These are phyloP conservation scores for Cordyceps farinosa DNA, from an alignment of 2,329 filamentous ascomycete genomes.

Conservation along the genomic window DNA sequence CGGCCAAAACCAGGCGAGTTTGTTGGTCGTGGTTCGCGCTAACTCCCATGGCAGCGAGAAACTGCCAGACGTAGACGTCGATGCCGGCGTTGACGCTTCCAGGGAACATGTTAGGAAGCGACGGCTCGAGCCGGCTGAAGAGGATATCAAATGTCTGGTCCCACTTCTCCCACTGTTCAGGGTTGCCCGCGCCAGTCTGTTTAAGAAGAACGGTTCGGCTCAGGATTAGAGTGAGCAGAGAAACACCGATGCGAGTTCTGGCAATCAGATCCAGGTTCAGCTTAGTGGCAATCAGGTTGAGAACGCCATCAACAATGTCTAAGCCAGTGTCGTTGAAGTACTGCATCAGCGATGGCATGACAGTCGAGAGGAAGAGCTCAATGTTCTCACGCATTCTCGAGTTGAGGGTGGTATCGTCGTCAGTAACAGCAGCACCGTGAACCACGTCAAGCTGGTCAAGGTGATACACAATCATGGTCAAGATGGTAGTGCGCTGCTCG, in stretches of 20 bases:
- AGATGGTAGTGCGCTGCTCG: conserved; percentile 88
- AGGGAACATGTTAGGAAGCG: conserved; percentile 82
- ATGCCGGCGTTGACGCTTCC: conserved; percentile 85
- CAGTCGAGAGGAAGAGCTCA: conserved; percentile 80
- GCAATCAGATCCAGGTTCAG: conserved; percentile 82
- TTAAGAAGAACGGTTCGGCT: conserved; percentile 92
- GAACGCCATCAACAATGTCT: conserved; percentile 83
- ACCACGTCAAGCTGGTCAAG: conserved; percentile 91
- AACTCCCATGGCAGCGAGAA: conserved; percentile 90
- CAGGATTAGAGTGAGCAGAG: conserved; percentile 88
- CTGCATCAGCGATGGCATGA: conserved; percentile 85
- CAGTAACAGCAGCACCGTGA: conserved; percentile 69
- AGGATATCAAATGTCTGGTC: conserved; percentile 77
- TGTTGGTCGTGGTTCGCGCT: conserved; percentile 93
- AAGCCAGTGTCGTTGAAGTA: conserved; percentile 90
- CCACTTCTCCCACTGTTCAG: conserved; percentile 80
- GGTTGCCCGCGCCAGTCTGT: conserved; percentile 66
- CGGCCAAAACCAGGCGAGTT: conserved; percentile 86
- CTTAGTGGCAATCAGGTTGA: conserved; percentile 79
- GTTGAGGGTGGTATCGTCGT: conserved; percentile 69
- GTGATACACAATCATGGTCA: conserved; percentile 94
- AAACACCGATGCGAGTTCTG: conserved; percentile 81
- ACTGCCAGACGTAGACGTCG: conserved; percentile 97
- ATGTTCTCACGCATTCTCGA: conserved; percentile 82
- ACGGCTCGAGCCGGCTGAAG: conserved; percentile 83